phyloP scores from a whole-genome alignment of 2,329 filamentous ascomycete species.

The Colletotrichum cuscutae region DNA sequence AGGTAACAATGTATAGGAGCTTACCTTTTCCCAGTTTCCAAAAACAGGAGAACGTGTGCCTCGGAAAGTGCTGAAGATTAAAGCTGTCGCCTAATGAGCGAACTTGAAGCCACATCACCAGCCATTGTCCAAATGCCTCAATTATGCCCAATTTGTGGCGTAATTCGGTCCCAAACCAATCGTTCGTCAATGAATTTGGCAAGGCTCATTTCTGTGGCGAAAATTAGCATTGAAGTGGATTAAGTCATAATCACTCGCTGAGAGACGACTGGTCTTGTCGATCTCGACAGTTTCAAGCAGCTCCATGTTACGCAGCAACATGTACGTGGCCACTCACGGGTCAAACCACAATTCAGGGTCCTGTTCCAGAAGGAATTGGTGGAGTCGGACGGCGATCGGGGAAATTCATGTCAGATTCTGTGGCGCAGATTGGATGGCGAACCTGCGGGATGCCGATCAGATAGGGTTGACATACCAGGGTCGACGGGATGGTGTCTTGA shows the following conservation, averaged over 20 bases:
- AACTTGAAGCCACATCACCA: neutral
- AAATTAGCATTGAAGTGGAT: neutral
- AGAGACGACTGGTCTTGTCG: neutral
- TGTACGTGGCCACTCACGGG: neutral
- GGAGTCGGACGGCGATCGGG: constrained; percentile 6
- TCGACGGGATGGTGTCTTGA: neutral
- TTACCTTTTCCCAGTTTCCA: neutral
- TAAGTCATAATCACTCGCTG: neutral
- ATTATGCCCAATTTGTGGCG: neutral
- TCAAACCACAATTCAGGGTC: neutral
- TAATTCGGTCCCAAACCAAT: neutral
- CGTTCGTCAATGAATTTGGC: neutral
- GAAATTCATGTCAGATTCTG: neutral
- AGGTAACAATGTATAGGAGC: neutral
- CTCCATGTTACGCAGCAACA: neutral
- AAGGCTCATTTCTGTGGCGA: neutral
- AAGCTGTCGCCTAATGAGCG: neutral
- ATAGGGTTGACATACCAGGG: neutral
- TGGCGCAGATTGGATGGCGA: neutral
- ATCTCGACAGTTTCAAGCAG: neutral
- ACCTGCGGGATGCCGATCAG: constrained; percentile 23
- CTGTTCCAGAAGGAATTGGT: neutral
- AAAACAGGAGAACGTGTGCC: neutral
- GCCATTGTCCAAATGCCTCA: neutral
- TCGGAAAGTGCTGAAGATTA: neutral